phyloP scores from a whole-genome alignment of 352 stramenopile genomes.

The Globisporangium solare region DNA sequence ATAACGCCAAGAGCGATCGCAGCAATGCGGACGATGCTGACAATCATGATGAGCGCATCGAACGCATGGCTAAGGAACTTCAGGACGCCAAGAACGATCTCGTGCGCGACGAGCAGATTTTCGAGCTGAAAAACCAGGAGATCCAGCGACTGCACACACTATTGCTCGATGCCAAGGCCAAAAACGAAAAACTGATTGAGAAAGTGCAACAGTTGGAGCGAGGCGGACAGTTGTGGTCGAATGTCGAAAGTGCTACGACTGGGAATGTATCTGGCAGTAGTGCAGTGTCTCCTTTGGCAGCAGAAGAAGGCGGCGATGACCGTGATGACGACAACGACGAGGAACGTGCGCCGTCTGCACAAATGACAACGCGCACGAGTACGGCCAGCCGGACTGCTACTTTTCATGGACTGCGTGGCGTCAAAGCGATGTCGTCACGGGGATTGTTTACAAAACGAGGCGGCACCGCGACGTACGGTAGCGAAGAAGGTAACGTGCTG shows the following conservation, averaged over 20 bases:
- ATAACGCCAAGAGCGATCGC: conserved; percentile 11
- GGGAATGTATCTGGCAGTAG: neutral
- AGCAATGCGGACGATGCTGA: conserved; percentile 5
- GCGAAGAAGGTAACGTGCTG: conserved; percentile 61
- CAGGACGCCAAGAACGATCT: conserved; percentile 63
- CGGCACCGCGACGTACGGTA: conserved; percentile 27
- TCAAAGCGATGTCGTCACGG: conserved; percentile 39
- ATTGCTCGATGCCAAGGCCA: conserved; percentile 54
- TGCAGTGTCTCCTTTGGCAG: neutral
- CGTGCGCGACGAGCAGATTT: conserved; percentile 75
- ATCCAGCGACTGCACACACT: conserved; percentile 60
- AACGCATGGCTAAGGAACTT: conserved; percentile 50
- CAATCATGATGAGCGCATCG: conserved; percentile 14
- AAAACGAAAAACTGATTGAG: conserved; percentile 70
- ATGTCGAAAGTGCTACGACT: conserved; percentile 14
- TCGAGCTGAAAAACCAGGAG: conserved; percentile 80
- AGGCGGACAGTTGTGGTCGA: conserved; percentile 64
- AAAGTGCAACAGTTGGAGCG: conserved; percentile 67
- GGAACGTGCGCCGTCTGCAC: conserved; percentile 1
- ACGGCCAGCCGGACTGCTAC: neutral
- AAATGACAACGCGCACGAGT: neutral
- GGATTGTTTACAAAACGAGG: conserved; percentile 53
- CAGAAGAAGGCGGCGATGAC: conserved; percentile 13
- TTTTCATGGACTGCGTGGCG: conserved; percentile 5
- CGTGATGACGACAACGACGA: conserved; percentile 13